Evolutionary conservation across 495 filamentous ascomycete genomes (phyloP), one percentile per base, ranked within the genome.

Genomic region (Lasiosphaeris hirsuta): DNA sequence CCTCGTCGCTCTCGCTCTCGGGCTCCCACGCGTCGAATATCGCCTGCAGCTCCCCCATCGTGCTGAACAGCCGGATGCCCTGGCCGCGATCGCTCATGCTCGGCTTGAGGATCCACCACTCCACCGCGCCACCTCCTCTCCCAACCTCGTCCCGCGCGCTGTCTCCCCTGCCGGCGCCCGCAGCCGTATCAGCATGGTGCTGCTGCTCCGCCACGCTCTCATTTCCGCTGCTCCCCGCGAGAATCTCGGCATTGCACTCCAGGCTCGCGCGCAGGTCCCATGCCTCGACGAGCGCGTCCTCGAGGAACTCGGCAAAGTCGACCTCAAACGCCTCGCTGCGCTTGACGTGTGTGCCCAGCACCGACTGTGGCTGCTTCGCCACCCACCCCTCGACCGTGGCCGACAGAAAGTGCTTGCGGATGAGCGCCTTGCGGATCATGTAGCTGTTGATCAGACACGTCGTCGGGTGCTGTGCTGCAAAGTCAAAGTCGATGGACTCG

Each of bases 31-130:
- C 85, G 55, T 95, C 89, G 63, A 97, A 98, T 30, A 98, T 92
- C 15, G 72, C 79, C 42, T 84, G 84, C 13, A 98, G 72, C 65
- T 96, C 86, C 48, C 84, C 84, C 72, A 91, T 87, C 39, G 83
- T 88, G 65, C 82, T 87, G 71, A 98, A 98, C 2, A 98, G 76
- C 38, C 90, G 74, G 41, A 98, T 94, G 2, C 94, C 94, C 66
- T 96, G 90, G 2, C 93, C 94, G 4, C 92, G 83, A 66, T 97
- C 94, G 71, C 90, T 96, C 94, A 98, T 97, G 1, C 92, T 84
- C 0, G 94, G 94, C 68, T 98, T 98, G 40, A 97, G 72, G 59
- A 97, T 96, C 94, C 94, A 98, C 93, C 93, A 98, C 72, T 95
- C 89, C 78, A 34, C 55, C 10, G 41, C 17, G 7, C 3, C 38